phyloP scores from a whole-genome alignment of 106 monocot species.

The Dendrobium nobile region DNA sequence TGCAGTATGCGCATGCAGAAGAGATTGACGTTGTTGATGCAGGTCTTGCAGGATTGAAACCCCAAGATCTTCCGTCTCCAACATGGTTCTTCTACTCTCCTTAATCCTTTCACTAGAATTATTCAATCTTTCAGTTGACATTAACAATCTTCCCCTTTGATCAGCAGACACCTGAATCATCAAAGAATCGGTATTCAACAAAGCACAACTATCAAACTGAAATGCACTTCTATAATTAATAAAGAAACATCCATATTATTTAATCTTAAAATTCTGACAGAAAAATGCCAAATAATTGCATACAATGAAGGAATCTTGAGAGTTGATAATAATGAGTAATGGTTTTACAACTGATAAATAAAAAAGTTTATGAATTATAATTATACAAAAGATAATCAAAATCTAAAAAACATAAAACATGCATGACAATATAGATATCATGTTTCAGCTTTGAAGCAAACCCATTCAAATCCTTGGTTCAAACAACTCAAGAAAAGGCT shows the following conservation, averaged over 20 bases:
- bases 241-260: neutral
- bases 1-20: constrained; percentile 60
- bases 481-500: neutral
- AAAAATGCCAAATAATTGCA: neutral
- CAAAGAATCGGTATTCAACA: neutral
- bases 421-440: neutral
- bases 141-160: constrained; percentile 64
- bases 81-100: constrained; percentile 67
- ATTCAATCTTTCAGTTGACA: constrained; percentile 60
- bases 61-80: constrained; percentile 84
- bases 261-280: neutral
- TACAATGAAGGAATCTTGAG: neutral
- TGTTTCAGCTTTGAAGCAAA: neutral
- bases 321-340: neutral
- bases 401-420: neutral
- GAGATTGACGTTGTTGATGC: constrained; percentile 78
- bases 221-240: neutral
- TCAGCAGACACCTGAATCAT: constrained; percentile 55
- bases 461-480: neutral
- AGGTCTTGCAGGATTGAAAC: constrained; percentile 78
- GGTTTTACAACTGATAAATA: neutral
- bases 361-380: neutral
- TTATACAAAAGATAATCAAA: neutral
- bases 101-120: constrained; percentile 64
- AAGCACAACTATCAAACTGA: neutral